Conservation (phyloP, 1,284 basidiomycete species). For the Apiotrichum montevideense region DNA sequence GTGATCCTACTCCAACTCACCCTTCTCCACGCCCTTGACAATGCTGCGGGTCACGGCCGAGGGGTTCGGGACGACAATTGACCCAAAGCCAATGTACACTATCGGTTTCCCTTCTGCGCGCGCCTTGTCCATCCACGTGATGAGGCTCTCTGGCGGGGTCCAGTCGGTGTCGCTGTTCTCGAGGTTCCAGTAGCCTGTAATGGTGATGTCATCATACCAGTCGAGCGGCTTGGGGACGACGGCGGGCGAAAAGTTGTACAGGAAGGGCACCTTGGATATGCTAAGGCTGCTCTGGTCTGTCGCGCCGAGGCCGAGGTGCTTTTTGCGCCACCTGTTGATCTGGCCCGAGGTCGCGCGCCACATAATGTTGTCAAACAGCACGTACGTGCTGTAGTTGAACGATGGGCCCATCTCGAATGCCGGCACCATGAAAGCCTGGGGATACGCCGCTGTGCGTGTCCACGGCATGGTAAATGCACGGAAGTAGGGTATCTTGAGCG, state of each 20-base stretch:
- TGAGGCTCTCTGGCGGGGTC: constrained; percentile 54
- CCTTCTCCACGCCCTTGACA: constrained; percentile 60
- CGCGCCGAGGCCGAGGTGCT: constrained; percentile 53
- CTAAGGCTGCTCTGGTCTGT: constrained; percentile 61
- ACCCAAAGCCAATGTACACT: constrained; percentile 67
- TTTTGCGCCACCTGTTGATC: constrained; percentile 66
- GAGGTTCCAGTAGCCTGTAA: constrained; percentile 58
- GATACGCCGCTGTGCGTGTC: constrained; percentile 60
- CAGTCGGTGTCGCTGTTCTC: constrained; percentile 58
- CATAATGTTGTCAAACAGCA: constrained; percentile 66
- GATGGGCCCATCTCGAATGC: constrained; percentile 48
- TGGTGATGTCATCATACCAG: constrained; percentile 62
- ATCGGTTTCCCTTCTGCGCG: constrained; percentile 57
- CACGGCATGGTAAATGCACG: constrained; percentile 69
- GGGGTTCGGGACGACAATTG: constrained; percentile 67
- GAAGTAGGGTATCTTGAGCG: constrained; percentile 63
- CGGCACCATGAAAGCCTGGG: constrained; percentile 58
- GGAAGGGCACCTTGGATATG: constrained; percentile 59
- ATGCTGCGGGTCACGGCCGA: constrained; percentile 59
- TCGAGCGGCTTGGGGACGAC: constrained; percentile 67
- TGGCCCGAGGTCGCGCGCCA: constrained; percentile 67
- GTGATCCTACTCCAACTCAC: constrained; percentile 37
- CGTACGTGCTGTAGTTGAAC: constrained; percentile 46
- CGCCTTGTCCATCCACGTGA: constrained; percentile 57
- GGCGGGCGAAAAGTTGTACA: constrained; percentile 60